Evolutionary conservation across 139 green algal species (phyloP).

Genomic region (Micromonas commoda): DNA sequence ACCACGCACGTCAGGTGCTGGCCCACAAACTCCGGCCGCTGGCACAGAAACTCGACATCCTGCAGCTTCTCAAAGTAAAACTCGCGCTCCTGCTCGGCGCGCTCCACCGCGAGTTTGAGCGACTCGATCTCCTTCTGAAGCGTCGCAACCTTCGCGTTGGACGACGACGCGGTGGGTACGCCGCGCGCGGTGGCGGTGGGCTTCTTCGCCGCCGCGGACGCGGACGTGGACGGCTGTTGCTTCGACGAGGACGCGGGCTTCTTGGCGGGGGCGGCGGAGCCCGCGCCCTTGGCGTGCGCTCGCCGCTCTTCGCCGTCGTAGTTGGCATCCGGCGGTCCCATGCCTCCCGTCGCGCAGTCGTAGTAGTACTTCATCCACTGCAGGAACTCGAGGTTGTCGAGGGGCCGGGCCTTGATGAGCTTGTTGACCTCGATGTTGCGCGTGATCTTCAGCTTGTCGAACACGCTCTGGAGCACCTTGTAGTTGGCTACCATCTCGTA

Average conservation of each 20-base stretch:
- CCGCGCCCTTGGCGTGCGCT: constrained; percentile 19
- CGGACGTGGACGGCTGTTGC: not conserved
- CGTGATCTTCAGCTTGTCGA: constrained; percentile 70
- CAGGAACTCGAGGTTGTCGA: constrained; percentile 98
- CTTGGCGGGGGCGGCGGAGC: not conserved
- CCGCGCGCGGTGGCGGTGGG: not conserved
- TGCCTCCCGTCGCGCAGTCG: constrained; percentile 52
- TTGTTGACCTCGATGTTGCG: constrained; percentile 82
- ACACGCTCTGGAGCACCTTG: constrained; percentile 92
- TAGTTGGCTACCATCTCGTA: constrained; percentile 95
- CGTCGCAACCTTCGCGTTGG: not conserved
- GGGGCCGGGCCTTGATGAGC: constrained; percentile 80
- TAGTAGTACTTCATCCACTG: constrained; percentile 89
- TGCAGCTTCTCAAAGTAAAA: constrained; percentile 95
- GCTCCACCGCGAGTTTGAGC: constrained; percentile 59
- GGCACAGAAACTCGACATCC: constrained; percentile 96
- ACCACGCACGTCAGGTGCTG: constrained; percentile 52
- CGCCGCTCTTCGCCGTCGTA: constrained; percentile 33
- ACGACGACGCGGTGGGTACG: not conserved
- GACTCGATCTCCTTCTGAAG: constrained; percentile 26
- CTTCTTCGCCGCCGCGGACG: not conserved
- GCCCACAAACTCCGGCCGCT: constrained; percentile 57
- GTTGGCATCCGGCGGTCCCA: not conserved
- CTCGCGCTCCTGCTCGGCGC: constrained; percentile 56
- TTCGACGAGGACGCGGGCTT: not conserved